A percentile compares a stretch with the other conserved stretches of the same genome.
Conservation (phyloP, 352 stramenopile genomes). For the Pythium aristosporum region DNA sequence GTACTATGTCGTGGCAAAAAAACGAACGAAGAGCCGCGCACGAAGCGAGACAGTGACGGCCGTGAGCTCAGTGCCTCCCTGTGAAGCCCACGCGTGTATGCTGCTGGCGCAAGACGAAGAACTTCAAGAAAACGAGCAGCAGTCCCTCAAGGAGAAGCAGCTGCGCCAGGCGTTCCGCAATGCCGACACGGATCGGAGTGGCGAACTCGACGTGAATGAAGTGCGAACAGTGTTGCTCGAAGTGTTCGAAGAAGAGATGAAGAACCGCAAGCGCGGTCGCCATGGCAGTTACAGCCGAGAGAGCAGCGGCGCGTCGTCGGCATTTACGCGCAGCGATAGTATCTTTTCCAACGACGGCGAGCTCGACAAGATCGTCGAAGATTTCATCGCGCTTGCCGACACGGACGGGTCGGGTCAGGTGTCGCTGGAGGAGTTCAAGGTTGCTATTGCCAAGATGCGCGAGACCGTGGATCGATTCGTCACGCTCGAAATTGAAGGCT, state of each 20-base stretch:
- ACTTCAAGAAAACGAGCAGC: constrained; percentile 63
- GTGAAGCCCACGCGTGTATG: constrained; percentile 55
- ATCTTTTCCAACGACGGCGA: constrained; percentile 56
- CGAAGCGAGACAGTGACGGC: constrained; percentile 56
- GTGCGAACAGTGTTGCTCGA: constrained; percentile 68
- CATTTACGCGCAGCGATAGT: constrained; percentile 42
- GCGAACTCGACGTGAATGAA: constrained; percentile 76
- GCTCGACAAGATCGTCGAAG: constrained; percentile 57
- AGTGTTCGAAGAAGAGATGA: constrained; percentile 72
- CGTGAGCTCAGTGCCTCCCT: constrained; percentile 48
- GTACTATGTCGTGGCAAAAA: constrained; percentile 80
- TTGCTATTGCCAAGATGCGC: constrained; percentile 76
- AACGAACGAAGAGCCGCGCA: constrained; percentile 47
- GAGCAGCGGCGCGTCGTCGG: constrained; percentile 18
- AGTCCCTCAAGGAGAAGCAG: constrained; percentile 87
- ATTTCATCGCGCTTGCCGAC: constrained; percentile 78
- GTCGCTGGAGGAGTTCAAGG: constrained; percentile 87
- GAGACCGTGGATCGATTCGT: constrained; percentile 69
- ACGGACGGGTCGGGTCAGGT: constrained; percentile 76
- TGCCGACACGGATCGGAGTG: constrained; percentile 71
- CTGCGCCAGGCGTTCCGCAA: constrained; percentile 75
- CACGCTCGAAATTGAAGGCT: constrained; percentile 77
- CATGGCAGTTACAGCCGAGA: constrained; percentile 8
- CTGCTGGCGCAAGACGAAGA: constrained; percentile 70
- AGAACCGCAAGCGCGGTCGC: constrained; percentile 32